Conservation (phyloP, 2,329 filamentous ascomycete species). For the Cytospora schulzeri region DNA sequence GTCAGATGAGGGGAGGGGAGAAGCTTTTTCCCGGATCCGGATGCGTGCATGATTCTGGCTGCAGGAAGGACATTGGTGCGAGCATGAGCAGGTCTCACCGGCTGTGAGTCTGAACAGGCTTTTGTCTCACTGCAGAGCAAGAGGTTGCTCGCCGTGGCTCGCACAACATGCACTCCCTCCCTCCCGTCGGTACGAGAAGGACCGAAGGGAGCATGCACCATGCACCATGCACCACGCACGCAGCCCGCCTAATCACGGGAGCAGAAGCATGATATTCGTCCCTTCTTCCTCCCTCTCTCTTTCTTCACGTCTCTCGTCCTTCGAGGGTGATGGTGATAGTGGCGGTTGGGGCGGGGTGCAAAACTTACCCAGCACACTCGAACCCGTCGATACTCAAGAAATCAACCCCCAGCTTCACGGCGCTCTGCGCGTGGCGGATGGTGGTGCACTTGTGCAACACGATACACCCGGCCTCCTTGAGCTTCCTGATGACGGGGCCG, state of each 20-base stretch:
- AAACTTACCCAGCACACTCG: conserved; percentile 78
- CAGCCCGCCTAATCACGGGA: conserved; percentile 17
- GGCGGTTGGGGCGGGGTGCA: conserved; percentile 6
- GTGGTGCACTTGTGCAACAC: conserved; percentile 96
- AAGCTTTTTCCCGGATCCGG: neutral
- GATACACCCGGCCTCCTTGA: conserved; percentile 77
- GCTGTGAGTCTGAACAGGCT: neutral
- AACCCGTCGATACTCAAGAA: conserved; percentile 97
- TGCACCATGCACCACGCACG: conserved; percentile 3
- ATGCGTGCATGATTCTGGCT: conserved; percentile 6
- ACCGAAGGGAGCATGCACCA: neutral
- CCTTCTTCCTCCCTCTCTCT: conserved; percentile 7
- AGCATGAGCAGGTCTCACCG: neutral
- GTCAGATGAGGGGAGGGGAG: no score
- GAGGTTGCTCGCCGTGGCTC: conserved; percentile 6
- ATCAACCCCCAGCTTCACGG: conserved; percentile 92
- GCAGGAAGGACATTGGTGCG: neutral
- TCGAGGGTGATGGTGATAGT: conserved; percentile 4
- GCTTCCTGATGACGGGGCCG: conserved; percentile 83
- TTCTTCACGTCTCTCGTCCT: neutral
- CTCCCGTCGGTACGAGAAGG: conserved; percentile 2
- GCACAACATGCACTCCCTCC: conserved; percentile 5
- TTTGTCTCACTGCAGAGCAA: neutral
- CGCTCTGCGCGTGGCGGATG: conserved; percentile 88
- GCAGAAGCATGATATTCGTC: conserved; percentile 8